Evolutionary conservation across 2,329 filamentous ascomycete genomes (phyloP), one percentile per base, ranked within the genome.

Genomic region (Epichloe glyceriae): DNA sequence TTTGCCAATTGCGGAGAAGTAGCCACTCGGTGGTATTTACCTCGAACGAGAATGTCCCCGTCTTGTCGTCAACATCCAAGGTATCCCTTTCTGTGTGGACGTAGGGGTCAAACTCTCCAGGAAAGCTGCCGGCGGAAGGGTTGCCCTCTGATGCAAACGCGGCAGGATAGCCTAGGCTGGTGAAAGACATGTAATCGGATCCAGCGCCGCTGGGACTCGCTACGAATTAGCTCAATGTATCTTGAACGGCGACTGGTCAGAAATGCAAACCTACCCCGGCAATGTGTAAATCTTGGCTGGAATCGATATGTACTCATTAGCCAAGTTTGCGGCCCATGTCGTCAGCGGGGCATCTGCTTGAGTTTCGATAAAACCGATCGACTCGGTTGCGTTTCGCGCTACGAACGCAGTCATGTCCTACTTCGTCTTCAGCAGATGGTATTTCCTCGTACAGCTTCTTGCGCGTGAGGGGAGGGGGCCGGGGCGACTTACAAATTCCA

Each of bases 401-500:
- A 68, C 45, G 40, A 67, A 70, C 8, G 64, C 68, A 2, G 66
- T 68, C 68, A 70, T 70, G 53, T 70, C 68, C 60, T 67, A 49
- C 10, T 38, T 54, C 93, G 73, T 22, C 15, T 46, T 46, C 7
- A 43, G 38, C 12, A 6, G 4, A 19, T 33, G 19, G 12, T 15
- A 30, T 5, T 17, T 5, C 8, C 11, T 3, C 5, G 10, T 26
- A 4, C n/a, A 10, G n/a, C 15, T 41, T 15, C 46, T 41, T 48
- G 4, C 12, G 39, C 12, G 17, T 4, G 39, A 22, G 15, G 5
- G 33, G 7, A 17, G 6, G 11, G 20, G 17, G 26, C 2, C 7
- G 26, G 8, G 41, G 11, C 12, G 14, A 57, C 61, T 52, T 44
- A 64, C 62, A 53, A 68, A 67, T 64, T 88, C 83, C 54, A 88